Base-by-base conservation (phyloP, 148 eudicot species). In the Tetragonia tetragonoides region DNA sequence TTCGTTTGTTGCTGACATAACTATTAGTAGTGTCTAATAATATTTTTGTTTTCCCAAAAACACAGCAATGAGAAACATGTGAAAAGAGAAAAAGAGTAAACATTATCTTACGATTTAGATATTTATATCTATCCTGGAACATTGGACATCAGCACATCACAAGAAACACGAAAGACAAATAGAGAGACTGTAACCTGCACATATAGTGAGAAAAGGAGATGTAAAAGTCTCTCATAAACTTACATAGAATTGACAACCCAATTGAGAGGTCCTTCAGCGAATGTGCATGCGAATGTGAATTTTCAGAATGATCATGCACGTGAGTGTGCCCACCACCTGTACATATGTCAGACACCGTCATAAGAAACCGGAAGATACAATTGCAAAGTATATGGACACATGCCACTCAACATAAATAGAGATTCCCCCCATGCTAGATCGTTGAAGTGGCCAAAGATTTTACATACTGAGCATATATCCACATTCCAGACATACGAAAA, bases 291-390 rank as follows among this genome's bases (percentile, higher is more conserved):
- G 94, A 88, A 84, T 84, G 84, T 79, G 77, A 72, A 71, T 28
- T 37, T 76, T 83, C 97, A 69, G 82, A 68, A 75, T 83, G 82
- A 71, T 53, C 90, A 71, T 90, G 98, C 63, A 83, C 79, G 85
- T 92, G 90, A 74, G 91, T 85, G 83, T 94, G 93, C 24, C 83
- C 91, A 23, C 95, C 97, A 79, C 98, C 98, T 94, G 89, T 72
- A 82, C 60, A 79, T 72, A 83, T 23, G 37, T 20, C 54, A 73
- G 44, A 70, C 61, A 72, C 53, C 72, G 54, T 47, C 34, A 66
- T 54, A 54, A 65, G 66, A 66, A 65, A 57, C 59, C 77, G 54
- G 44, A 12, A 65, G 9, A 77, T 72, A 37, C 56, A 75, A 11
- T 46, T 8, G 24, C 5, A 53, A 54, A 24, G 39, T 18, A 56